Evolutionary conservation across 257 asterid genomes (phyloP).

Genomic region (Solanum chmielewskii): DNA sequence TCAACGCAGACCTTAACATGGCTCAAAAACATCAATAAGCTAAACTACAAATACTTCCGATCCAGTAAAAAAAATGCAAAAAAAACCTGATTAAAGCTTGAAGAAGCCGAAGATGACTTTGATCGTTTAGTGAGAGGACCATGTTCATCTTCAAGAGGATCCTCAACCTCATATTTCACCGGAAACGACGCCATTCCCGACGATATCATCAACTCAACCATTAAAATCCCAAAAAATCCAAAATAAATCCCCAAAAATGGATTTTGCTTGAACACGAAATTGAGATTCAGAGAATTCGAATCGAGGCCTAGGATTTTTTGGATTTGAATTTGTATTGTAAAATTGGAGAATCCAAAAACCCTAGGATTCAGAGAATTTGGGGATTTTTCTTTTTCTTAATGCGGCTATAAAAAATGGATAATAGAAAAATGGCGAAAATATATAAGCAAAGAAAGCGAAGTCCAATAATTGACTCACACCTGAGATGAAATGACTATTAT

Average conservation of each 20-base stretch:
- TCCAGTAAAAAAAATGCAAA: background rate
- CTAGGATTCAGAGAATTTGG: background rate
- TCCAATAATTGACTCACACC: background rate
- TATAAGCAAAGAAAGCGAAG: background rate
- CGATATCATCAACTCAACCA: constrained; percentile 34
- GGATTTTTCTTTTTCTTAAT: background rate
- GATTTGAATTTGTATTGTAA: background rate
- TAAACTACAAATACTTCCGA: background rate
- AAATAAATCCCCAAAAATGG: background rate
- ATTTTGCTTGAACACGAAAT: background rate
- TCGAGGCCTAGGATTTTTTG: background rate
- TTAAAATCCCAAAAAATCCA: background rate
- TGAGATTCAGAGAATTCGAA: background rate
- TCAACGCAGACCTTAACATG: background rate
- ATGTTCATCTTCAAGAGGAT: constrained; percentile 31
- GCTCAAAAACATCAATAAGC: background rate
- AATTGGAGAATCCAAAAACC: constrained; percentile 2
- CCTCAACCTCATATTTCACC: constrained; percentile 24
- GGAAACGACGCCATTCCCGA: constrained; percentile 11
- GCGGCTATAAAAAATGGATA: background rate
- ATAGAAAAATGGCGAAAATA: background rate
- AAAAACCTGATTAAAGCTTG: constrained; percentile 31
- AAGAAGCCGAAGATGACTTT: constrained; percentile 13
- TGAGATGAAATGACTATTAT: background rate
- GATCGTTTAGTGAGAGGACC: constrained; percentile 45